A percentile compares a stretch with the other conserved stretches of the same genome.
phyloP scores from a whole-genome alignment of 306 rosid species.

The Albizia julibrissin region DNA sequence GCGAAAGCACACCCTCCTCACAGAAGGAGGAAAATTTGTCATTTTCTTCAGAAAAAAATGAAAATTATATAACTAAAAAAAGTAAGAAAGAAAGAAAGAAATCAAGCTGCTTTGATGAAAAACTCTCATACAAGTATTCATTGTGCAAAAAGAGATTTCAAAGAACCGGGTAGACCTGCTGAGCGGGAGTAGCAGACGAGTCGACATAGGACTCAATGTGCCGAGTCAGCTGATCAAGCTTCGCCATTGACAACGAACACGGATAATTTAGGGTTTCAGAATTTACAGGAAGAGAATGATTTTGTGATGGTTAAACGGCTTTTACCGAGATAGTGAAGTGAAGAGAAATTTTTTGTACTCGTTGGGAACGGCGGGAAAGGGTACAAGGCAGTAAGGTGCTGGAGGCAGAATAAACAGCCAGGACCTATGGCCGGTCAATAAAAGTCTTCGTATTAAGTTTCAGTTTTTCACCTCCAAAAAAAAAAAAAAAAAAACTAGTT shows the following conservation, averaged over 20 bases:
- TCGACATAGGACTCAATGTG: constrained; percentile 78
- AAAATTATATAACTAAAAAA: background rate
- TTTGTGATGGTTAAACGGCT: constrained; percentile 45
- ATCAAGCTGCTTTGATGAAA: background rate
- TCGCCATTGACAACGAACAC: constrained; percentile 55
- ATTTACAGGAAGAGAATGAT: constrained; percentile 1
- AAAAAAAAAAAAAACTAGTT: too few species aligned
- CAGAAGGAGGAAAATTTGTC: background rate
- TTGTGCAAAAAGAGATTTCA: background rate
- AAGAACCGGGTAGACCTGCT: constrained; percentile 54
- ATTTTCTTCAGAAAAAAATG: background rate
- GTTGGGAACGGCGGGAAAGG: constrained; percentile 21
- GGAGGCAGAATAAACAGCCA: background rate
- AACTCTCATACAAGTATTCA: background rate
- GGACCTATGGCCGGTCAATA: too few species aligned
- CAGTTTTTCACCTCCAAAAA: background rate
- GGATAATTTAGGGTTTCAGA: constrained; percentile 41
- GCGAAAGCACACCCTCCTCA: background rate
- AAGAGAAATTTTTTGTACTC: background rate
- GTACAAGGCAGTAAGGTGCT: background rate
- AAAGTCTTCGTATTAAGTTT: background rate
- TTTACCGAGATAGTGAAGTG: background rate
- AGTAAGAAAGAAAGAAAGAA: background rate
- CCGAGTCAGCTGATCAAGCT: constrained; percentile 48
- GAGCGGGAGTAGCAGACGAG: constrained; percentile 57